Evolutionary conservation across 257 asterid species (phyloP).

Genomic region (Lantana camara): DNA sequence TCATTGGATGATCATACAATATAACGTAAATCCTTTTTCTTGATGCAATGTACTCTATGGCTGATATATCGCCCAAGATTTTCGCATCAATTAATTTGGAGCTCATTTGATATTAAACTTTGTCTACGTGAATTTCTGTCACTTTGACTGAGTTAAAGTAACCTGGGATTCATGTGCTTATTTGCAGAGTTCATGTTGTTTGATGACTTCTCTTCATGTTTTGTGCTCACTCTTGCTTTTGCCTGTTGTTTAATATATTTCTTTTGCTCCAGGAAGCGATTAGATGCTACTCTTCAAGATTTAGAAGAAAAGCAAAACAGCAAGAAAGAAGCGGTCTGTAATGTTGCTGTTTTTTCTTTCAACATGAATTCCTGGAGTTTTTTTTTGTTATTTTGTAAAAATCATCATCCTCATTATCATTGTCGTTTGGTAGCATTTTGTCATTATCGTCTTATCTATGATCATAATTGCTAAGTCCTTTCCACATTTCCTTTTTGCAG

Average conservation of each 20-base stretch:
- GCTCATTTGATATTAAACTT: not conserved
- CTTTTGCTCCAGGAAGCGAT: slow-evolving; percentile 68
- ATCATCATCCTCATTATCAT: not conserved
- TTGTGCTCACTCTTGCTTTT: slow-evolving; percentile 13
- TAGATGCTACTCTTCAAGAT: slow-evolving; percentile 83
- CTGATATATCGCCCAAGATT: not conserved
- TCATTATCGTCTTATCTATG: not conserved
- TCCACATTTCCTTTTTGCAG: slow-evolving; percentile 39
- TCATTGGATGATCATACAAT: not conserved
- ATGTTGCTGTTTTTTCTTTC: slow-evolving; percentile 11
- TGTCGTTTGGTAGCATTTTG: not conserved
- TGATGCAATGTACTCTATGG: not conserved
- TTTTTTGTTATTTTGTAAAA: not conserved
- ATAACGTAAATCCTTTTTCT: not conserved
- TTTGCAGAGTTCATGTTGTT: slow-evolving; percentile 15
- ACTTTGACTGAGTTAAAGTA: slow-evolving; percentile 2
- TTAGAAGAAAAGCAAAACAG: slow-evolving; percentile 89
- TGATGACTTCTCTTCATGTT: not conserved
- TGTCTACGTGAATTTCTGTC: not conserved
- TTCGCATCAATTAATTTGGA: not conserved
- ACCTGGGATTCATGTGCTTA: not conserved
- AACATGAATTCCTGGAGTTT: not conserved
- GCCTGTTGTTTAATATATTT: not conserved
- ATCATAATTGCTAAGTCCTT: not conserved
- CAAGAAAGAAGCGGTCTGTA: slow-evolving; percentile 91